A percentile compares a stretch with the other conserved stretches of the same genome.
Evolutionary conservation across 768 basidiomycete species (phyloP).

Genomic region (Psilocybe cubensis): DNA sequence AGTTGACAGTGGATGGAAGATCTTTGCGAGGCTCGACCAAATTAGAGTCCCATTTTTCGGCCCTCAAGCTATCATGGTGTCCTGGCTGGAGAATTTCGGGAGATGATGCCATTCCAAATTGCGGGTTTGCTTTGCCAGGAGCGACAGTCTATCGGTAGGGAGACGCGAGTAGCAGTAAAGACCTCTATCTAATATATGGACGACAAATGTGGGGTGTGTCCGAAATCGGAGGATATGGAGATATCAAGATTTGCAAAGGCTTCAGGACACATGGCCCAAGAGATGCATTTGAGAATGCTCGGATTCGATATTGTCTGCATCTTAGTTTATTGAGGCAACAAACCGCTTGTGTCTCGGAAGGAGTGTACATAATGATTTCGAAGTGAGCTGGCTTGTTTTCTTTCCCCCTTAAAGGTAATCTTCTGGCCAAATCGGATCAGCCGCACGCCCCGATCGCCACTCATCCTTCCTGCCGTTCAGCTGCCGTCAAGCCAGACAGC

Average conservation of each 20-base stretch:
- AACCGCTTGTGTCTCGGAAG: neutral
- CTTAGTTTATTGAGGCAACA: neutral
- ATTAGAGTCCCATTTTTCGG: neutral
- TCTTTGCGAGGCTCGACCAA: neutral
- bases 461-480: too few relatives aligned
- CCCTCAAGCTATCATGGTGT: neutral
- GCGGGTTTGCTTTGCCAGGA: neutral
- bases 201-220: neutral
- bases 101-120: neutral
- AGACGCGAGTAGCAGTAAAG: neutral
- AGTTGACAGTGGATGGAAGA: constrained; percentile 7
- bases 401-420: neutral
- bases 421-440: neutral
- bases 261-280: neutral
- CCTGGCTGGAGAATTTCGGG: neutral
- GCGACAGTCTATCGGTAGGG: neutral
- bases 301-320: neutral
- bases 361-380: neutral
- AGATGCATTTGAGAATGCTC: neutral
- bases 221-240: neutral
- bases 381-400: neutral
- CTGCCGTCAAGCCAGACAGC: too few relatives aligned
- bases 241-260: neutral
- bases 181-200: neutral
- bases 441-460: neutral